Evolutionary conservation across 306 rosid genomes (phyloP).

Genomic region (Luffa aegyptiaca): DNA sequence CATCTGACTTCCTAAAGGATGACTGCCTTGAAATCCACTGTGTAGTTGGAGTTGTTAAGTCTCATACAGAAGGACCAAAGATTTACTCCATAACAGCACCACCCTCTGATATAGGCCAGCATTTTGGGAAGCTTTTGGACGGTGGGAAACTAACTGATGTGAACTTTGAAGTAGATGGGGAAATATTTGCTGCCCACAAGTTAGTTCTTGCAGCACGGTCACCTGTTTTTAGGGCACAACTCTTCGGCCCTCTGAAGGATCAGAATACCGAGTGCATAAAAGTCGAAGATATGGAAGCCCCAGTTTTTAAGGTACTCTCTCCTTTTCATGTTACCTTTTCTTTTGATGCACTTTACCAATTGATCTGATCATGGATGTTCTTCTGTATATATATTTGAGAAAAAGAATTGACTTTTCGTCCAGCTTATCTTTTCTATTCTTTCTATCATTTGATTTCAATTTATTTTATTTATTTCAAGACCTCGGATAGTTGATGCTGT

Average conservation of each 20-base stretch:
- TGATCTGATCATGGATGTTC: neutral
- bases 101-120: conserved; percentile 48
- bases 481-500: neutral
- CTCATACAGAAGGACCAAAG: conserved; percentile 10
- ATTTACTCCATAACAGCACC: conserved; percentile 32
- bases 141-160: conserved; percentile 64
- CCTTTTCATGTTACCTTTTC: conserved; percentile 1
- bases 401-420: neutral
- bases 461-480: neutral
- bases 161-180: conserved; percentile 63
- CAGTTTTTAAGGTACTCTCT: conserved; percentile 69
- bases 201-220: conserved; percentile 81
- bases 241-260: conserved; percentile 32
- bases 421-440: neutral
- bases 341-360: neutral
- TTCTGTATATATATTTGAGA: neutral
- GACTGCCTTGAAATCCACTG: conserved; percentile 84
- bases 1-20: conserved; percentile 65
- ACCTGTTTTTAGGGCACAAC: conserved; percentile 81
- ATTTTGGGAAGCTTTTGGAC: conserved; percentile 53
- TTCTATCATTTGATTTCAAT: neutral
- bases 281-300: conserved; percentile 73
- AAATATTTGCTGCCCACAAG: conserved; percentile 71
- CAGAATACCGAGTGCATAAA: conserved; percentile 45
- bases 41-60: conserved; percentile 75